Percentiles rank a stretch among this genome's conserved stretches.
phyloP scores from a whole-genome alignment of 805 yeast species.

The Yamadazyma akitaensis region DNA sequence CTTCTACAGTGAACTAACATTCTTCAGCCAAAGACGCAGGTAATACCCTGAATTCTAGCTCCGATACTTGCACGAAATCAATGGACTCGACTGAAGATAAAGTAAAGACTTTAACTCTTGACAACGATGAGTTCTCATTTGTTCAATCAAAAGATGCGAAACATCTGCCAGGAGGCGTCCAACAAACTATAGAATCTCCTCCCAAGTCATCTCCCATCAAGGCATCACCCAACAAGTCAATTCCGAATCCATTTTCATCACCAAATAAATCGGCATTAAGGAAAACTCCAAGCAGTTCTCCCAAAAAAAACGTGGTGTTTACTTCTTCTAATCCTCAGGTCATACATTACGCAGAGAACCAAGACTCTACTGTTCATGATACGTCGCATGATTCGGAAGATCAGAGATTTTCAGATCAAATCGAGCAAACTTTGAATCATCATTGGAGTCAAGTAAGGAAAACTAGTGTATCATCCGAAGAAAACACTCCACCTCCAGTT shows the following conservation, averaged over 20 bases:
- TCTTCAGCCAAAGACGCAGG: conserved; percentile 3
- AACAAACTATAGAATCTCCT: neutral
- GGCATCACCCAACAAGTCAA: neutral
- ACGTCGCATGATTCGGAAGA: conserved; percentile 8
- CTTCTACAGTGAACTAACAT: conserved; percentile 1
- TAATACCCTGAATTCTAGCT: conserved; percentile 28
- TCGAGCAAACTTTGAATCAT: conserved; percentile 20
- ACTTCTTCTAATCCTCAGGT: conserved; percentile 27
- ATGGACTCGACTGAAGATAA: conserved; percentile 4
- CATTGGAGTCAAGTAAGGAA: conserved; percentile 13
- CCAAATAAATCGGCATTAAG: conserved; percentile 42
- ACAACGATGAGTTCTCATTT: conserved; percentile 26
- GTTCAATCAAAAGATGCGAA: conserved; percentile 6
- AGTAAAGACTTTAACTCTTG: conserved; percentile 9
- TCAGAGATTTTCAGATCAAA: conserved; percentile 10
- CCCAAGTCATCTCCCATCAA: neutral
- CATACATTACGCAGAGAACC: conserved; percentile 24
- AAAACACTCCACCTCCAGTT: conserved; percentile 23
- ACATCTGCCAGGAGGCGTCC: neutral
- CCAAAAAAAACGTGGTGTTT: conserved; percentile 40
- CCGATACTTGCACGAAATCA: conserved; percentile 41
- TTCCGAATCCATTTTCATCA: conserved; percentile 15
- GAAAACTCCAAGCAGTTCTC: conserved; percentile 24
- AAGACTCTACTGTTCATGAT: neutral
- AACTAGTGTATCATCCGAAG: conserved; percentile 15